phyloP scores from a whole-genome alignment of 2,329 filamentous ascomycete species.

The Calonectria hawksworthii region DNA sequence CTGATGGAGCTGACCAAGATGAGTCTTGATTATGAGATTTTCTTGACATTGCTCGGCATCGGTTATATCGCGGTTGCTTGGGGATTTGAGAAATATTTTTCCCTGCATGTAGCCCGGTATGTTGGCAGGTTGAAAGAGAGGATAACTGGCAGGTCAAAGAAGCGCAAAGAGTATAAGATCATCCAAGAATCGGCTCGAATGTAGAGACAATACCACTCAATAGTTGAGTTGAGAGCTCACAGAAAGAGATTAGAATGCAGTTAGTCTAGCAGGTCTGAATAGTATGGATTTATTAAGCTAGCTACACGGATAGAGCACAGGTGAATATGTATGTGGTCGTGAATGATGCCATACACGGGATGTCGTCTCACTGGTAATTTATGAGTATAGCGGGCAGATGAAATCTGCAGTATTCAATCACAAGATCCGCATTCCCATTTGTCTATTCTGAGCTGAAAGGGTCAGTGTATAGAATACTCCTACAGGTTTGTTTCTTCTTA shows the following conservation, averaged over 20 bases:
- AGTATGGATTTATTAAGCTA: background rate
- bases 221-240: background rate
- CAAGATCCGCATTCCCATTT: too few species aligned
- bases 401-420: too few species aligned
- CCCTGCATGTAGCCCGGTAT: constrained; percentile 76
- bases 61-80: constrained; percentile 79
- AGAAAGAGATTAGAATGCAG: background rate
- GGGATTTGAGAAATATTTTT: constrained; percentile 78
- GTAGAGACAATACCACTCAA: constrained; percentile 4
- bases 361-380: too few species aligned
- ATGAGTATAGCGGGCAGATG: background rate
- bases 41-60: constrained; percentile 78
- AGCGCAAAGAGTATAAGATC: constrained; percentile 89
- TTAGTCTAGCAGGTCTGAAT: background rate
- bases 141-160: constrained; percentile 76
- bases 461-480: too few species aligned
- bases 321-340: too few species aligned
- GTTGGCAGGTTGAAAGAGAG: constrained; percentile 73
- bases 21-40: constrained; percentile 78
- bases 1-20: constrained; percentile 91
- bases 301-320: too few species aligned
- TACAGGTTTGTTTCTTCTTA: background rate
- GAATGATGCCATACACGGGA: too few species aligned
- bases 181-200: constrained; percentile 71
- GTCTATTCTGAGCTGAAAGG: too few species aligned